Percentiles rank a stretch among this genome's conserved stretches.
Evolutionary conservation across 768 basidiomycete genomes (phyloP).

Genomic region (Roridomyces roridus): DNA sequence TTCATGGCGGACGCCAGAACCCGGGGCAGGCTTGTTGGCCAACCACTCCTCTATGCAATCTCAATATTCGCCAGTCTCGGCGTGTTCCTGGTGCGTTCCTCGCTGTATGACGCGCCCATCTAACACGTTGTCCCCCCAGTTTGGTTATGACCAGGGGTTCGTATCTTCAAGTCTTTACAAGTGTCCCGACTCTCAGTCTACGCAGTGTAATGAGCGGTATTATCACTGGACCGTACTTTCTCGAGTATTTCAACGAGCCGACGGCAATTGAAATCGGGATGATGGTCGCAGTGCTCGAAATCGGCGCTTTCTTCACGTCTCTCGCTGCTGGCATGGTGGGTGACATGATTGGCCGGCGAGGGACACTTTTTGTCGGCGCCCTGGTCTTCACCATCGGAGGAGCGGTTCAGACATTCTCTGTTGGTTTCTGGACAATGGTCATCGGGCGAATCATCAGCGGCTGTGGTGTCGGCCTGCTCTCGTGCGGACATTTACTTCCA

Average conservation of each 20-base stretch:
- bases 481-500: slow-evolving; percentile 55
- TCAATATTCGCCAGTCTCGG: slow-evolving; percentile 85
- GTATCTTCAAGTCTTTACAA: slow-evolving; percentile 21
- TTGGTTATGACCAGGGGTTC: slow-evolving; percentile 89
- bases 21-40: slow-evolving; percentile 65
- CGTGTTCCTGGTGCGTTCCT: slow-evolving; percentile 75
- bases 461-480: slow-evolving; percentile 89
- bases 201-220: slow-evolving; percentile 88
- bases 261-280: slow-evolving; percentile 80
- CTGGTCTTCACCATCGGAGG: slow-evolving; percentile 87
- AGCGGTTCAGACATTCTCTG: slow-evolving; percentile 81
- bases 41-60: slow-evolving; percentile 78
- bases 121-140: slow-evolving; percentile 45
- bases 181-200: slow-evolving; percentile 7
- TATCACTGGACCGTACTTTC: slow-evolving; percentile 87
- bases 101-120: slow-evolving; percentile 8
- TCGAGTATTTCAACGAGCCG: slow-evolving; percentile 82
- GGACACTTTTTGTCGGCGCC: slow-evolving; percentile 85
- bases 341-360: slow-evolving; percentile 84
- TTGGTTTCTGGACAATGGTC: slow-evolving; percentile 82
- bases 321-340: slow-evolving; percentile 88
- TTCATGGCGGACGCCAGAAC: slow-evolving; percentile 52
- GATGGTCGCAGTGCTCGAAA: slow-evolving; percentile 94
- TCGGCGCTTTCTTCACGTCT: slow-evolving; percentile 92
- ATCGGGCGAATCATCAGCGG: slow-evolving; percentile 84